Evolutionary conservation across 768 basidiomycete species (phyloP), one percentile per base, ranked within the genome.

Genomic region (Kwoniella newhampshirensis): DNA sequence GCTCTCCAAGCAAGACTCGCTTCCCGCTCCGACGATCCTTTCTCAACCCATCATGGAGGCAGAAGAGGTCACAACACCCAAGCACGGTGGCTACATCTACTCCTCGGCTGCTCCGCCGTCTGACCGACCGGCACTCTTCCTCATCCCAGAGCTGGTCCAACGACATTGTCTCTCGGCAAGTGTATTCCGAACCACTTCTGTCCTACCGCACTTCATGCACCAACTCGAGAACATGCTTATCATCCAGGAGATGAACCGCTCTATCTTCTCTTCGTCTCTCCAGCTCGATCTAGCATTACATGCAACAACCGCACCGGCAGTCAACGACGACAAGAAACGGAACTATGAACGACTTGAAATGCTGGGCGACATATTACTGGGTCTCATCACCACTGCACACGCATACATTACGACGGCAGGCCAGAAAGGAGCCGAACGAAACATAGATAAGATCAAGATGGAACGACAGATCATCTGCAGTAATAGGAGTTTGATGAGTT

Each of bases 281-380:
- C n/a, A 41, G 1, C 23, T 41, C 4, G 32, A 37, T 7, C 40
- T 62, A 2, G 54, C 62, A 1, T 45, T 59, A 1, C 48, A 61
- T n/a, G 63, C 68, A 2, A 42, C 69, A 15, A 62, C 65, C 4
- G 18, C 49, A 5, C 60, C 60, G 1, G 4, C 37, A 13, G 8
- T 48, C 4, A 50, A 51, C 8, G 20, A 11, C 21, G 20, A 44
- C 11, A 21, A 37, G 15, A 21, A 53, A 6, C 44, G 47, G 15
- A 44, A 51, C 40, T 72, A 72, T 46, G 60, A 72, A 32, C 58
- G 70, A 30, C 50, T 72, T 6, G 70, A 72, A 37, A 45, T 69
- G 11, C 55, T 72, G 9, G 70, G 70, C 23, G 70, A 72, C 36
- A 62, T 59, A 1, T 30, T 72, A 11, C 64, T 72, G 44, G 67